phyloP scores from a whole-genome alignment of 1,139 yeast genomes.

The Candida sojae region DNA sequence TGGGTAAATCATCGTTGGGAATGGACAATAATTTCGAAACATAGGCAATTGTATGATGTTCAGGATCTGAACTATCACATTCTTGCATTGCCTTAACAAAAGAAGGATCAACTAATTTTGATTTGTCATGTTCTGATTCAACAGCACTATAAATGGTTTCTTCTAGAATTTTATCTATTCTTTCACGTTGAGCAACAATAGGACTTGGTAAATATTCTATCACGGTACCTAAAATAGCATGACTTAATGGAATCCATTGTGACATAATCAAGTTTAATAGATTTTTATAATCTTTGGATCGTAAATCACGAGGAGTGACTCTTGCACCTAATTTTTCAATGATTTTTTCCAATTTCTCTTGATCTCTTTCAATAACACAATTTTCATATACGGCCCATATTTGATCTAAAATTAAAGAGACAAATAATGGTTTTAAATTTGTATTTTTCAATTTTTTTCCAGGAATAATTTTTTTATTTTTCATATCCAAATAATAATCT shows the following conservation, averaged over 20 bases:
- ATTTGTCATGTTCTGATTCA: constrained; percentile 23
- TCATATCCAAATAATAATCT: constrained; percentile 85
- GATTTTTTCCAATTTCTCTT: constrained; percentile 74
- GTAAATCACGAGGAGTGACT: constrained; percentile 71
- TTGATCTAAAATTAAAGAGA: constrained; percentile 81
- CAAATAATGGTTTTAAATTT: constrained; percentile 77
- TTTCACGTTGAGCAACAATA: constrained; percentile 63
- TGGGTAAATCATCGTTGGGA: constrained; percentile 79
- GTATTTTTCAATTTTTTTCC: constrained; percentile 55
- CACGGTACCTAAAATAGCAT: constrained; percentile 80
- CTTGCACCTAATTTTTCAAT: constrained; percentile 69
- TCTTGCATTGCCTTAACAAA: constrained; percentile 57
- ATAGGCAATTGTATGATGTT: constrained; percentile 73
- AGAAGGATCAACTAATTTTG: constrained; percentile 42
- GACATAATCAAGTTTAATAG: constrained; percentile 72
- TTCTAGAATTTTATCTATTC: constrained; percentile 69
- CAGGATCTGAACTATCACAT: constrained; percentile 55
- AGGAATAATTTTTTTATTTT: constrained; percentile 76
- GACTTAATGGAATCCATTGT: constrained; percentile 94
- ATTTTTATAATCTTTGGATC: constrained; percentile 73
- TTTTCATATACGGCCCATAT: constrained; percentile 90
- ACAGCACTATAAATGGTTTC: constrained; percentile 49
- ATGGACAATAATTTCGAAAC: constrained; percentile 88
- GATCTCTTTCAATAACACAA: constrained; percentile 64
- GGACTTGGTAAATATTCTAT: constrained; percentile 89